Base-by-base conservation (phyloP, 805 yeast genomes). In the Myxozyma monticola region DNA sequence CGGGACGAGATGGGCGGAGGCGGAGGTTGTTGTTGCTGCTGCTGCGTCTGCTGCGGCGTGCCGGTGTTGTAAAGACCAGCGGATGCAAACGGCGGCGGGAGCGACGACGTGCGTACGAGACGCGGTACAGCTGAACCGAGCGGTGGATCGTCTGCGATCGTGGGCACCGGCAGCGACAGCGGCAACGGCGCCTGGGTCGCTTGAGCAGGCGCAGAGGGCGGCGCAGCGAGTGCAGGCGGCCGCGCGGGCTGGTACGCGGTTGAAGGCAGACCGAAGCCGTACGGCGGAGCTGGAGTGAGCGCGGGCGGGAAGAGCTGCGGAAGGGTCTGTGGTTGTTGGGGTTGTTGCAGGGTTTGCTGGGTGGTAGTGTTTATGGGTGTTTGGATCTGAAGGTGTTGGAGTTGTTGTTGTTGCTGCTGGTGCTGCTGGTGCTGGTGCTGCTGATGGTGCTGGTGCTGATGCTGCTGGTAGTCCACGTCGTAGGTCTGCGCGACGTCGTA, bases 301-400 rank as follows among this genome's bases (percentile, higher is more conserved):
- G 48, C 7, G 37, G n/a, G n/a, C n/a, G n/a, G n/a, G n/a, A n/a
- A n/a, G 18, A 29, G 33, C 6, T 40, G 43, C 24, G 31, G 20
- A 20, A 15, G 25, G 18, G 25, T 22, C 41, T 41, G 48, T 22
- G 34, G 45, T 18, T 36, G 39, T 36, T 25, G 29, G n/a, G n/a
- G n/a, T n/a, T n/a, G 21, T 25, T 28, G 52, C 43, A 28, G 28
- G 28, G 44, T 37, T 20, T 37, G 51, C 29, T 46, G 60, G 20
- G 39, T 24, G 15, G 56, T n/a, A n/a, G 21, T 21, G 39, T 25
- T 14, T 22, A 22, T 36, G 47, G 28, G 29, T 53, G 18, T n/a
- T n/a, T 52, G 46, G n/a, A 43, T 51, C 40, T 47, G 57, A 37
- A 44, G 54, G 25, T 43, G 60, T n/a, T n/a, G n/a, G n/a, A n/a